Conservation (phyloP, 2,329 filamentous ascomycete genomes). For the Tolypocladium nubicola region DNA sequence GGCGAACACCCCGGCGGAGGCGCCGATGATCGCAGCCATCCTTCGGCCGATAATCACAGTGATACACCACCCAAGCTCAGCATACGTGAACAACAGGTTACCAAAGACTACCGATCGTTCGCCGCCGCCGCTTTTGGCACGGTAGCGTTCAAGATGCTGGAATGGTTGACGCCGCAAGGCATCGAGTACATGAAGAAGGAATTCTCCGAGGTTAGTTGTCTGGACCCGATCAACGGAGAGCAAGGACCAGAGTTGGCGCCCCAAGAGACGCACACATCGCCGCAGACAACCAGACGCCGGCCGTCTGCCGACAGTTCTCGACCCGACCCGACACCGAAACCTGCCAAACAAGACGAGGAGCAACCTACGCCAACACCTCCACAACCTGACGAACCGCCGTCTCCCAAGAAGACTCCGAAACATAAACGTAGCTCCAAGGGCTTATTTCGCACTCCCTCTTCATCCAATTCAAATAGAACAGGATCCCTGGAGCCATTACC, state of each 20-base stretch:
- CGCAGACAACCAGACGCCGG: not conserved
- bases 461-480: slow-evolving; percentile 17
- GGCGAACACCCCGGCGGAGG: not conserved
- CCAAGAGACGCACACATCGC: not conserved
- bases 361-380: not conserved
- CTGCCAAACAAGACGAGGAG: not conserved
- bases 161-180: slow-evolving; percentile 56
- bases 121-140: slow-evolving; percentile 55
- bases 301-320: not conserved
- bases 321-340: not conserved
- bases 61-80: slow-evolving; percentile 17
- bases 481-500: slow-evolving; percentile 20
- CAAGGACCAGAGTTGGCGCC: not conserved
- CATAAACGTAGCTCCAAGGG: slow-evolving; percentile 9
- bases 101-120: slow-evolving; percentile 49
- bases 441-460: slow-evolving; percentile 9
- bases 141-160: slow-evolving; percentile 57
- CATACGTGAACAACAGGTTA: slow-evolving; percentile 34
- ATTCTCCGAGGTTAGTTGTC: slow-evolving; percentile 9
- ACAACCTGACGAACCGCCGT: slow-evolving; percentile 2
- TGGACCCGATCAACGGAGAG: slow-evolving; percentile 3
- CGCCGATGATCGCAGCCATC: not conserved
- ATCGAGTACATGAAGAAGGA: slow-evolving; percentile 36
- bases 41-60: not conserved
- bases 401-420: slow-evolving; percentile 4